Evolutionary conservation across 306 rosid genomes (phyloP).

Genomic region (Prunus salicina): DNA sequence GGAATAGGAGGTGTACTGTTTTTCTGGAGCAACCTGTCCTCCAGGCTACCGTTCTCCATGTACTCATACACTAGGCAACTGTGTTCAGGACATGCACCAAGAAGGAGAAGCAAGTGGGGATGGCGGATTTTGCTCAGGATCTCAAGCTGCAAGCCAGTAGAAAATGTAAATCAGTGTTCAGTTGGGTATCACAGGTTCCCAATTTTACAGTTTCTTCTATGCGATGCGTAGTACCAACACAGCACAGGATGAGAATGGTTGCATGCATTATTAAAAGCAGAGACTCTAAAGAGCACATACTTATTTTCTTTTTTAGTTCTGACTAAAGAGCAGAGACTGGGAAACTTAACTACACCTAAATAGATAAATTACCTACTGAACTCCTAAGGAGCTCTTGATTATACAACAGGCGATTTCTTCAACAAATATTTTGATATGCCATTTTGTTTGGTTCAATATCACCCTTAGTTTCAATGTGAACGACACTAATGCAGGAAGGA

Average conservation of each 20-base stretch:
- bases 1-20: conserved; percentile 61
- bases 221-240: background rate
- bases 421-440: too few relatives aligned
- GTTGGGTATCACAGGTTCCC: background rate
- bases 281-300: too few relatives aligned
- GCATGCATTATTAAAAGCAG: too few relatives aligned
- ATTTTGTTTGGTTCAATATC: too few relatives aligned
- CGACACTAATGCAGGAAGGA: background rate
- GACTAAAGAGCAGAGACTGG: too few relatives aligned
- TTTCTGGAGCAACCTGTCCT: conserved; percentile 63
- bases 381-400: too few relatives aligned
- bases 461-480: background rate
- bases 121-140: conserved; percentile 82
- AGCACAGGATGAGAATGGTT: background rate
- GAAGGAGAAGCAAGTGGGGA: conserved; percentile 93
- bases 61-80: conserved; percentile 87
- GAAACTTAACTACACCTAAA: too few relatives aligned
- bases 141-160: conserved; percentile 59
- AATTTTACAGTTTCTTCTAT: background rate
- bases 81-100: conserved; percentile 82
- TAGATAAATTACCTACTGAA: too few relatives aligned
- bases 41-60: conserved; percentile 95
- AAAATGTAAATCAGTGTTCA: conserved; percentile 20
- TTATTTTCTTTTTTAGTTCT: too few relatives aligned
- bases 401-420: too few relatives aligned